These are phyloP conservation scores for Solanum megistacrolobum DNA, from an alignment of 257 asterid genomes.

Conservation along the genomic window DNA sequence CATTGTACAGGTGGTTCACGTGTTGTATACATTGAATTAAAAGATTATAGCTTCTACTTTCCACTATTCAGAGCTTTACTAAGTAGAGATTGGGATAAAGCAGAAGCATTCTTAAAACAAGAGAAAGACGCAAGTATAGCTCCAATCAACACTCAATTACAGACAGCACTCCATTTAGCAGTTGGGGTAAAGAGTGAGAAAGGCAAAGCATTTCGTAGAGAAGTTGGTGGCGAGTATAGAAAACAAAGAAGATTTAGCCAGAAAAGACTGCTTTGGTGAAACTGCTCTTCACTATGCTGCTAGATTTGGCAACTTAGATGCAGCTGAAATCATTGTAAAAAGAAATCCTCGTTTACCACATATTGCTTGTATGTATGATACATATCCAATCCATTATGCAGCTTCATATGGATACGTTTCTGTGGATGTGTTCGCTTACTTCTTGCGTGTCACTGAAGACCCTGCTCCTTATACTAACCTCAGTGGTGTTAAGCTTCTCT, in stretches of 20 bases:
- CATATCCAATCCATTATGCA: too few relatives aligned
- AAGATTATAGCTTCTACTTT: not conserved
- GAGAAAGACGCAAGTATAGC: not conserved
- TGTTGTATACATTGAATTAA: too few relatives aligned
- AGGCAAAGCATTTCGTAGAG: not conserved
- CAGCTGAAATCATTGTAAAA: too few relatives aligned
- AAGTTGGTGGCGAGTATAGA: conserved; percentile 21
- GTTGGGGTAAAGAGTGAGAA: not conserved
- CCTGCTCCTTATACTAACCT: conserved; percentile 16
- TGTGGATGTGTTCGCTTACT: not conserved
- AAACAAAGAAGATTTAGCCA: not conserved
- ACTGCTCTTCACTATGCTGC: conserved; percentile 22
- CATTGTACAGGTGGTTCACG: too few relatives aligned
- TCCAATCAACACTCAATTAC: not conserved
- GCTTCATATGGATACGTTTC: too few relatives aligned
- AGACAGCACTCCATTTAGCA: not conserved
- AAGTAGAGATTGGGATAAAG: not conserved
- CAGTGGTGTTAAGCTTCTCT: conserved; percentile 21
- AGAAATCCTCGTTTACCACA: too few relatives aligned
- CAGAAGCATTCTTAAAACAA: not conserved
- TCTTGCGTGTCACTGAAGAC: conserved; percentile 15
- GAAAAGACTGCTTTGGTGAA: conserved; percentile 7
- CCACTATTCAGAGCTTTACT: not conserved
- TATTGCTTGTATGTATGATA: too few relatives aligned
- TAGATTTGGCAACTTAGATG: too few relatives aligned